These are phyloP conservation scores for Boletus subcaerulescens DNA, from an alignment of 768 basidiomycete species.

Conservation along the genomic window DNA sequence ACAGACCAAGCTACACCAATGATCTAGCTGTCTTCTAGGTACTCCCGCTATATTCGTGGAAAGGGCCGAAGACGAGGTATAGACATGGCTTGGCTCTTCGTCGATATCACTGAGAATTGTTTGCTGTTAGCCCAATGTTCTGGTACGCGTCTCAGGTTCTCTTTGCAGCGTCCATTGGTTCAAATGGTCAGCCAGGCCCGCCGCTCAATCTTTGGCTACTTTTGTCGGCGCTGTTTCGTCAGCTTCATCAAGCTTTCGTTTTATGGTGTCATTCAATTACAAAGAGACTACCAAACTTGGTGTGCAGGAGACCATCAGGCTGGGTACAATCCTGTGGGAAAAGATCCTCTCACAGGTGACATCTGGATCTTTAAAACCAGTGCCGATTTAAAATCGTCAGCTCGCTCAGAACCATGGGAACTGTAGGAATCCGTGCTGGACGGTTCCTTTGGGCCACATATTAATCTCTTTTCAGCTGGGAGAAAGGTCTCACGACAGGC, in stretches of 20 bases:
- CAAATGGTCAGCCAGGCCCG: constrained; percentile 45
- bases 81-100: constrained; percentile 2
- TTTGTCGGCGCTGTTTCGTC: constrained; percentile 72
- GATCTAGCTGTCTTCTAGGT: constrained; percentile 35
- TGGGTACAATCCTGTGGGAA: constrained; percentile 48
- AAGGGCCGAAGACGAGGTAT: constrained; percentile 55
- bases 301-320: constrained; percentile 43
- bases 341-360: constrained; percentile 53
- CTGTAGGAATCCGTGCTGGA: constrained; percentile 39
- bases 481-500: constrained; percentile 58
- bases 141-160: constrained; percentile 17
- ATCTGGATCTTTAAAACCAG: constrained; percentile 56
- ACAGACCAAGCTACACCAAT: neutral
- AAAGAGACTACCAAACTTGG: constrained; percentile 68
- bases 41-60: constrained; percentile 57
- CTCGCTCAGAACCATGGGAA: constrained; percentile 57
- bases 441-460: neutral
- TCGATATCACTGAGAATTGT: constrained; percentile 7
- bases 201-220: constrained; percentile 79
- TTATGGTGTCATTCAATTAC: constrained; percentile 63
- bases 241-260: constrained; percentile 77
- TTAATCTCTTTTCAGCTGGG: constrained; percentile 48
- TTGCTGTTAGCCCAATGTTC: constrained; percentile 23
- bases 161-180: constrained; percentile 7
- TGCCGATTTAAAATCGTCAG: constrained; percentile 64